These are phyloP conservation scores for Cryphonectria naterciae DNA, from an alignment of 2,329 filamentous ascomycete species.

Conservation along the genomic window DNA sequence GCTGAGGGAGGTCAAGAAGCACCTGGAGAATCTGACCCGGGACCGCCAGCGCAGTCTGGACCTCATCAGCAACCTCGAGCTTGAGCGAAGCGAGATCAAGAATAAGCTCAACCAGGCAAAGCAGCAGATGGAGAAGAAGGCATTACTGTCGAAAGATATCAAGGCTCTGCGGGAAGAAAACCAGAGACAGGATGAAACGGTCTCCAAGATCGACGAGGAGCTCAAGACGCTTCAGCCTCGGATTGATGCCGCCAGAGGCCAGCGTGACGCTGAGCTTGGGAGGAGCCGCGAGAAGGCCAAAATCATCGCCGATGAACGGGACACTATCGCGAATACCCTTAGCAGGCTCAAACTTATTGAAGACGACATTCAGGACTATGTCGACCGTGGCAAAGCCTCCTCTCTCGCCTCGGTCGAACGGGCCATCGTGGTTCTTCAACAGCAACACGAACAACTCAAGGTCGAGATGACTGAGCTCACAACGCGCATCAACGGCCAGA, in stretches of 20 bases:
- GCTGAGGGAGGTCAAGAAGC: constrained; percentile 64
- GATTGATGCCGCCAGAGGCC: constrained; percentile 74
- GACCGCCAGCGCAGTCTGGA: constrained; percentile 75
- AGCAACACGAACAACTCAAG: constrained; percentile 67
- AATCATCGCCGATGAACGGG: constrained; percentile 70
- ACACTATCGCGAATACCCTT: constrained; percentile 72
- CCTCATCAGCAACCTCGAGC: constrained; percentile 71
- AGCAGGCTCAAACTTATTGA: constrained; percentile 78
- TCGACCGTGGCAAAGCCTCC: constrained; percentile 72
- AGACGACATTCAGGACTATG: constrained; percentile 78
- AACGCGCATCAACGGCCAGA: constrained; percentile 74
- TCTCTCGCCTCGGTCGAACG: constrained; percentile 72
- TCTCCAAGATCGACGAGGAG: constrained; percentile 72
- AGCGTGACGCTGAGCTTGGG: constrained; percentile 75
- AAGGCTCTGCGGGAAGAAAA: constrained; percentile 73
- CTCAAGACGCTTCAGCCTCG: constrained; percentile 75
- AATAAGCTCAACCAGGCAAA: constrained; percentile 72
- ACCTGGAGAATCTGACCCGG: constrained; percentile 65
- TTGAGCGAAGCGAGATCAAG: constrained; percentile 75
- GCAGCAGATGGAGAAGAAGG: constrained; percentile 82
- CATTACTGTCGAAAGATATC: constrained; percentile 70
- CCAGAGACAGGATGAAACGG: constrained; percentile 68
- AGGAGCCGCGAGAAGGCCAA: constrained; percentile 75
- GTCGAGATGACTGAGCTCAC: constrained; percentile 69
- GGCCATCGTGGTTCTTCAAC: constrained; percentile 70